phyloP scores from a whole-genome alignment of 2,329 filamentous ascomycete genomes.

The Scedosporium minutisporum region DNA sequence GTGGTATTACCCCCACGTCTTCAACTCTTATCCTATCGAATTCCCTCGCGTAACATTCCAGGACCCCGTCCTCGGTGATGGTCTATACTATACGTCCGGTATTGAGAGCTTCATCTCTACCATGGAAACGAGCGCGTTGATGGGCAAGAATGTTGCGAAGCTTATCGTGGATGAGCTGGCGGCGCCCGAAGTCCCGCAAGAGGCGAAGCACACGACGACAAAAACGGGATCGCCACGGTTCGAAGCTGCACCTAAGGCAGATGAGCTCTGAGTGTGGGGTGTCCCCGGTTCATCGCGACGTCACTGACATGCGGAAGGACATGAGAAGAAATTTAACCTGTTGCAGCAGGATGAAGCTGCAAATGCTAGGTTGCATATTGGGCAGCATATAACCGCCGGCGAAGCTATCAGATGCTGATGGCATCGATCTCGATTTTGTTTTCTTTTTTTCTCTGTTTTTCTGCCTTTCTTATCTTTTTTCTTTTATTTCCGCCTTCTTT shows the following conservation, averaged over 20 bases:
- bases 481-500: too few species aligned
- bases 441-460: too few species aligned
- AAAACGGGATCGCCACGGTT: background rate
- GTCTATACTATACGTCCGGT: conserved; percentile 61
- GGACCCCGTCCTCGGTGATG: conserved; percentile 57
- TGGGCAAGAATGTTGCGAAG: conserved; percentile 76
- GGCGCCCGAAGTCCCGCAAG: conserved; percentile 10
- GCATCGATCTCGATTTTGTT: too few species aligned
- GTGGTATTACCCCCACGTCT: conserved; percentile 70
- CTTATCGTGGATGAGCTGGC: conserved; percentile 54
- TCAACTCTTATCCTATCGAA: conserved; percentile 78
- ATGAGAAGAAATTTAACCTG: background rate
- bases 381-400: too few species aligned
- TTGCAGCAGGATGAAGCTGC: too few species aligned
- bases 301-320: background rate
- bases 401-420: too few species aligned
- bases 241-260: background rate
- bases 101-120: conserved; percentile 94
- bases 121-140: conserved; percentile 92
- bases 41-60: conserved; percentile 84
- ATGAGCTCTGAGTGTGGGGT: background rate
- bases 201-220: background rate
- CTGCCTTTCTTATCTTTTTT: too few species aligned
- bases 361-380: background rate
- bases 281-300: background rate